Percentiles rank a stretch among this genome's conserved stretches.
phyloP scores from a whole-genome alignment of 805 yeast species.

The Starmerella riodocensis region DNA sequence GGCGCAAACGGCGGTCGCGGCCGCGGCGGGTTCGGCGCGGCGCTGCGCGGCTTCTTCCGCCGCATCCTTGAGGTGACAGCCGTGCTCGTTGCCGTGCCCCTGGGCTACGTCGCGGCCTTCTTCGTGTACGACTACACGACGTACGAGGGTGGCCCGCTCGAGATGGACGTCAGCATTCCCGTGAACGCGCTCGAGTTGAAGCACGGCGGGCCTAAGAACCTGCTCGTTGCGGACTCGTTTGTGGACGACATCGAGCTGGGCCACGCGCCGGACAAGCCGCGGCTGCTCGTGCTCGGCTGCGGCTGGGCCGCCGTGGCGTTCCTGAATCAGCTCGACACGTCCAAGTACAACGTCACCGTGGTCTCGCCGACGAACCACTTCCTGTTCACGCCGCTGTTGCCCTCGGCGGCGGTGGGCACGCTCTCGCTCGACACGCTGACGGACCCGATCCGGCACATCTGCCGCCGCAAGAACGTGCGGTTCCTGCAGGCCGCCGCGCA shows the following conservation, averaged over 20 bases:
- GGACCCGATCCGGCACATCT: slow-evolving; percentile 50
- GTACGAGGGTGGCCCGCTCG: slow-evolving; percentile 32
- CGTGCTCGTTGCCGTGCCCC: slow-evolving; percentile 20
- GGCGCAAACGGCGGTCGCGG: not conserved
- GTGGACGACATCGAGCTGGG: slow-evolving; percentile 45
- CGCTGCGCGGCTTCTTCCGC: not conserved
- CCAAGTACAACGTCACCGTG: slow-evolving; percentile 51
- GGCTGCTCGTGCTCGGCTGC: slow-evolving; percentile 48
- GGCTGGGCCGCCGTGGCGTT: slow-evolving; percentile 63
- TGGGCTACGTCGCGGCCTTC: slow-evolving; percentile 33
- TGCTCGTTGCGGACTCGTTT: slow-evolving; percentile 45
- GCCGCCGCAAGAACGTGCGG: slow-evolving; percentile 42
- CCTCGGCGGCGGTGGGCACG: slow-evolving; percentile 61
- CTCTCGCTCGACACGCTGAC: slow-evolving; percentile 49
- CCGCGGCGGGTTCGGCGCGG: not conserved
- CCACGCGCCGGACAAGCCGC: slow-evolving; percentile 37
- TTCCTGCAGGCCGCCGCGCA: slow-evolving; percentile 52
- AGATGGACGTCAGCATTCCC: slow-evolving; percentile 36
- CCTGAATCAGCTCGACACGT: slow-evolving; percentile 38
- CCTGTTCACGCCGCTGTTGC: slow-evolving; percentile 55
- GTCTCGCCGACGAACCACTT: slow-evolving; percentile 59
- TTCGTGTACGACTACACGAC: slow-evolving; percentile 57
- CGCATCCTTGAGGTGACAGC: slow-evolving; percentile 5
- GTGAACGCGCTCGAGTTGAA: slow-evolving; percentile 41
- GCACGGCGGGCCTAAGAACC: slow-evolving; percentile 57